Evolutionary conservation across 257 asterid genomes (phyloP), one percentile per base, ranked within the genome.

Genomic region (Scutellaria barbata): DNA sequence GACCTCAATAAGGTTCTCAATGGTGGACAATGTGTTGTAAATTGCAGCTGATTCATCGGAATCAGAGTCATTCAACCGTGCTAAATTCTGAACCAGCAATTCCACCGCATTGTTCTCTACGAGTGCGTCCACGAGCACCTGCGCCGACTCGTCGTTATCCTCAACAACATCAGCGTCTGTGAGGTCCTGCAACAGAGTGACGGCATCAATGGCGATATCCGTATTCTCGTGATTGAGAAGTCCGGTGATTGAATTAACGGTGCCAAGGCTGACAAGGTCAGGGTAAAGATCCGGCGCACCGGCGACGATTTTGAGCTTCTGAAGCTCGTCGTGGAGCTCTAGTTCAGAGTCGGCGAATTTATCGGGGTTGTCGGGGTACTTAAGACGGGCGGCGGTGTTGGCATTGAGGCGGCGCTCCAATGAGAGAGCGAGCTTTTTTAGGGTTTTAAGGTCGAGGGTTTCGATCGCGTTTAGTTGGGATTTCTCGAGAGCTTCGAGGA

Each of bases 251-350:
- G 99, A 94, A 67, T 90, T 81, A 8, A 94, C 86, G 7, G 96
- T 86, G 48, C 96, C 96, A 25, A 94, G 85, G 35, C 78, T 79
- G 43, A 94, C 96, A 22, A 94, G 93, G 61, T 94, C 96, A 25
- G 97, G 95, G 81, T 94, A 94, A 20, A 91, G 92, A 68, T 94
- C 98, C 16, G 99, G 99, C 17, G 90, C 98, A 13, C 91, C 98
- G 1, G 99, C 95, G 54, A 94, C 87, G 73, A 94, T 76, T 66
- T 89, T 91, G 66, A 94, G 98, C 85, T 89, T 92, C 77, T 89
- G 88, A 74, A 94, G 87, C 87, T 94, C 98, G 7, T 91, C 98
- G 82, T 94, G 99, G 52, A 94, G 98, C 76, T 89, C 96, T 11
- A 91, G 74, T 74, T 94, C 99, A 65, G 99, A 88, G 74, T 94